phyloP scores from a whole-genome alignment of 768 basidiomycete genomes.

The Phaeotremella skinneri region DNA sequence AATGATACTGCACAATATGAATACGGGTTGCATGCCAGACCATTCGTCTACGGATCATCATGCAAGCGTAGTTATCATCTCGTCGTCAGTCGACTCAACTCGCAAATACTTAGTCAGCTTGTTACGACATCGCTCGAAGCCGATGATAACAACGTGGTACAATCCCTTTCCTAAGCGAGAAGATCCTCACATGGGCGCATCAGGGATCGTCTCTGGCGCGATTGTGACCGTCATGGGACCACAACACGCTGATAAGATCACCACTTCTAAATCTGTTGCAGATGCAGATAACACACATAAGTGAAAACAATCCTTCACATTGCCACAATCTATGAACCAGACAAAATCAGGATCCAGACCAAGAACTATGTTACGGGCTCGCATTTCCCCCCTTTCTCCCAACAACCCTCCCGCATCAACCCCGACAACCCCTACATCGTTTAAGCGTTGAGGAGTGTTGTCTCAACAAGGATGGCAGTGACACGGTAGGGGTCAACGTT shows the following conservation, averaged over 20 bases:
- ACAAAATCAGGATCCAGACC: background rate
- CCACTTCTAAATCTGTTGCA: background rate
- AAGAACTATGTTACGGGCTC: background rate
- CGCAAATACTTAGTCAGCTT: too few species aligned
- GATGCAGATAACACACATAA: background rate
- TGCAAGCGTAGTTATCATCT: too few species aligned
- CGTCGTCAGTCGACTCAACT: too few species aligned
- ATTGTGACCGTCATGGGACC: too few species aligned
- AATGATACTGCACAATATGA: too few species aligned
- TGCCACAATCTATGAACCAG: background rate
- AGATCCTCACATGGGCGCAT: too few species aligned
- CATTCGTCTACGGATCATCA: too few species aligned
- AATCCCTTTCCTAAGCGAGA: background rate
- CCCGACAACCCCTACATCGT: slow-evolving; percentile 8
- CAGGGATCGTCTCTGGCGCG: too few species aligned
- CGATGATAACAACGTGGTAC: background rate
- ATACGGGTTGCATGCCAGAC: too few species aligned
- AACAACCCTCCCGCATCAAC: background rate
- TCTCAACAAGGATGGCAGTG: slow-evolving; percentile 65
- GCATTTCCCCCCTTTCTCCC: background rate
- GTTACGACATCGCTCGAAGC: background rate
- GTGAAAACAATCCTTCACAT: background rate
- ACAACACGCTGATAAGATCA: too few species aligned
- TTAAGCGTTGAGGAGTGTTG: slow-evolving; percentile 57
- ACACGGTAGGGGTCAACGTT: slow-evolving; percentile 99